phyloP scores from a whole-genome alignment of 805 yeast species.

The Maudiozyma serrabonitensis region DNA sequence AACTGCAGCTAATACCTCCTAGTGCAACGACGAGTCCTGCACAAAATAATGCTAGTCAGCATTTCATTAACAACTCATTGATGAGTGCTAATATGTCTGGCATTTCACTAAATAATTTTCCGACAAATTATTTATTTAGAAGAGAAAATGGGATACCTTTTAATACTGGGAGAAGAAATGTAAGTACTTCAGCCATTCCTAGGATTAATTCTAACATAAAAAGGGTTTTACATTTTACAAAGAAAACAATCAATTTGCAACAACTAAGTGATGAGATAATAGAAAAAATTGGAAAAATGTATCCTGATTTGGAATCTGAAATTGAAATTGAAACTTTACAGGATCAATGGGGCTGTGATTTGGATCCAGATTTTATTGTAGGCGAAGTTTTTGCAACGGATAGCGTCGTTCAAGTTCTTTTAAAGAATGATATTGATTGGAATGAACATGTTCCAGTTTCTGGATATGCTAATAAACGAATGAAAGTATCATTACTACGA shows the following conservation, averaged over 20 bases:
- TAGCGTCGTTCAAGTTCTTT: constrained; percentile 37
- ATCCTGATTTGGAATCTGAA: constrained; percentile 46
- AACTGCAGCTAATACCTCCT: constrained; percentile 8
- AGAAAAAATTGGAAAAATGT: constrained; percentile 47
- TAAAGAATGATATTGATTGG: constrained; percentile 32
- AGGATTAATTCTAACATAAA: constrained; percentile 11
- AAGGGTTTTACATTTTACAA: constrained; percentile 57
- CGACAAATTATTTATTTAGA: neutral
- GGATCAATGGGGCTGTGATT: constrained; percentile 56
- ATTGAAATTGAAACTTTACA: constrained; percentile 50
- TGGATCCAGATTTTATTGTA: constrained; percentile 65
- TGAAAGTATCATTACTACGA: constrained; percentile 5
- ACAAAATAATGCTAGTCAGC: neutral
- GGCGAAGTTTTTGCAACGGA: constrained; percentile 50
- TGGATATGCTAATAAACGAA: constrained; percentile 13
- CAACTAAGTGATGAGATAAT: constrained; percentile 44
- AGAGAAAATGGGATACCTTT: neutral
- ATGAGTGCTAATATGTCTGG: neutral
- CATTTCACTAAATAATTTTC: constrained; percentile 1
- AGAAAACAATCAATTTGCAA: constrained; percentile 35
- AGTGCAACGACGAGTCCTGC: constrained; percentile 1
- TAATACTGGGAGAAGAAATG: neutral
- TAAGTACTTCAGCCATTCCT: neutral
- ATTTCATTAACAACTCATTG: neutral
- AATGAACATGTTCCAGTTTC: constrained; percentile 16